A percentile compares a stretch with the other conserved stretches of the same genome.
Evolutionary conservation across 2,329 filamentous ascomycete genomes (phyloP).

Genomic region (Sporothrix sp.): DNA sequence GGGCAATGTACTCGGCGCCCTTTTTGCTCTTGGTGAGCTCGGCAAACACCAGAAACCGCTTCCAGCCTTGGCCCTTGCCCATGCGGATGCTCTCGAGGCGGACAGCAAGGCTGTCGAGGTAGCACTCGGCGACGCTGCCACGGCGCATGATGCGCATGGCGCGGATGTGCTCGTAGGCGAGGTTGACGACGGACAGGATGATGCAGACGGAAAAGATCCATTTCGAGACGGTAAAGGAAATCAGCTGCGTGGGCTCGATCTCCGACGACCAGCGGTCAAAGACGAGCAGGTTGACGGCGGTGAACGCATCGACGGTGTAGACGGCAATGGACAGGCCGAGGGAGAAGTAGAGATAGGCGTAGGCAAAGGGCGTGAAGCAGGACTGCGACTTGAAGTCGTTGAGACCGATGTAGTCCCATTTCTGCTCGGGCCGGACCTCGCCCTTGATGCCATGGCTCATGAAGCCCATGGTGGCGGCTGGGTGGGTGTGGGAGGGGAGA

Average conservation of each 20-base stretch:
- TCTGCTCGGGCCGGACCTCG: slow-evolving; percentile 69
- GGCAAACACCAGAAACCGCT: slow-evolving; percentile 84
- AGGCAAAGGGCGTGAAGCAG: slow-evolving; percentile 68
- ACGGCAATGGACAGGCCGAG: slow-evolving; percentile 71
- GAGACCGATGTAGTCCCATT: slow-evolving; percentile 82
- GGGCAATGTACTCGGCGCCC: slow-evolving; percentile 77
- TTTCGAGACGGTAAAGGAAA: slow-evolving; percentile 70
- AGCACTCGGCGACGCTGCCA: slow-evolving; percentile 82
- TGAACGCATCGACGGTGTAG: slow-evolving; percentile 86
- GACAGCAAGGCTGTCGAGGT: slow-evolving; percentile 78
- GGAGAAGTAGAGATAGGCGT: slow-evolving; percentile 75
- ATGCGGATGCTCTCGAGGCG: slow-evolving; percentile 74
- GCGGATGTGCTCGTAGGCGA: slow-evolving; percentile 68
- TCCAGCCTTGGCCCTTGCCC: slow-evolving; percentile 68
- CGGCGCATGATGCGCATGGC: slow-evolving; percentile 73
- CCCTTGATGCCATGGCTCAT: slow-evolving; percentile 52
- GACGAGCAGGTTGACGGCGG: slow-evolving; percentile 78
- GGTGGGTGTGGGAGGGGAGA: not conserved
- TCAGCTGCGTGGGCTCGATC: slow-evolving; percentile 58
- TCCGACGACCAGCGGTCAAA: slow-evolving; percentile 85
- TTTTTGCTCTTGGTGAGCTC: slow-evolving; percentile 87
- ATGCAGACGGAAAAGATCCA: slow-evolving; percentile 96
- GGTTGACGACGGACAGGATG: slow-evolving; percentile 76
- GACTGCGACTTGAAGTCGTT: slow-evolving; percentile 77
- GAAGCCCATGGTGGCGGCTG: slow-evolving; percentile 57